A percentile compares a stretch with the other conserved stretches of the same genome.
Evolutionary conservation across 176 grass and related monocot genomes (phyloP).

Genomic region (maize (Zea mays)): Zm-B73-REFERENCE-NAM-5.0 NC_050100.1:221695501-221696000

Average conservation of each 20-base stretch:
- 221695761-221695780: not conserved
- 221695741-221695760: not conserved
- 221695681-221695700: not conserved
- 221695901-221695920: constrained; percentile 79
- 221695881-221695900: constrained; percentile 92
- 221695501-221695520: constrained; percentile 92
- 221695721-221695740: not conserved
- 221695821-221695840: not conserved
- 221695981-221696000: constrained; percentile 90
- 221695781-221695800: not conserved
- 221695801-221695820: not conserved
- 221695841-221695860: constrained; percentile 11
- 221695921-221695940: constrained; percentile 87
- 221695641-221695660: not conserved
- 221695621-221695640: not conserved
- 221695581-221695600: constrained; percentile 85
- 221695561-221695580: constrained; percentile 90
- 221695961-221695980: constrained; percentile 93
- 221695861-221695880: constrained; percentile 36
- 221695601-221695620: not conserved
- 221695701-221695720: not conserved
- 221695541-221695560: constrained; percentile 85
- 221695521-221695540: constrained; percentile 93
- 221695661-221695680: not conserved
- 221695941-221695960: constrained; percentile 93